A percentile compares a stretch with the other conserved stretches of the same genome.
Evolutionary conservation across 169 alveolate genomes (phyloP).

Genomic region (Cryptosporidium meleagridis): DNA sequence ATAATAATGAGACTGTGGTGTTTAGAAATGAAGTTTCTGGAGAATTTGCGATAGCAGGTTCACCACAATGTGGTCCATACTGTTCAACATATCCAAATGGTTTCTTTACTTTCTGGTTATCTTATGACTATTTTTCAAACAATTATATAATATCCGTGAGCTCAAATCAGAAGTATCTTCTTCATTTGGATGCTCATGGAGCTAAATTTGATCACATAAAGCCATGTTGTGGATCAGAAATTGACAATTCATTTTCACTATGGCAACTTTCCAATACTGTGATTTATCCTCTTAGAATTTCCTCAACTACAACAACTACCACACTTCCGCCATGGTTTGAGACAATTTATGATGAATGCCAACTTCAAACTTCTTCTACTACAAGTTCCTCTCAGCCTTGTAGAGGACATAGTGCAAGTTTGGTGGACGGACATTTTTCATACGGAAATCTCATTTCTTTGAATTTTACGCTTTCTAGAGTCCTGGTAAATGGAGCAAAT

Average conservation of each 20-base stretch:
- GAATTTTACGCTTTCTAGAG: conserved; percentile 4
- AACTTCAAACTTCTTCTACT: background rate
- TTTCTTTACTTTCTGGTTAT: conserved; percentile 61
- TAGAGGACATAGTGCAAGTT: background rate
- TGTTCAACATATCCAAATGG: conserved; percentile 69
- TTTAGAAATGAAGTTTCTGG: conserved; percentile 54
- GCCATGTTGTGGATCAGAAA: conserved; percentile 44
- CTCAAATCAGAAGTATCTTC: conserved; percentile 36
- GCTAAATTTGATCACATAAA: conserved; percentile 33
- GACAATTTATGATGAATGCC: background rate
- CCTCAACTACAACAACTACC: conserved; percentile 32
- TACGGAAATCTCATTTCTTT: background rate
- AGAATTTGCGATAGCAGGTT: conserved; percentile 47
- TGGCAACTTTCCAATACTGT: conserved; percentile 62
- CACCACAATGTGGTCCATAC: conserved; percentile 72
- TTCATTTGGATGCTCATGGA: conserved; percentile 60
- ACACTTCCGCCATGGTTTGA: conserved; percentile 19
- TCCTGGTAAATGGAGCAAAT: conserved; percentile 10
- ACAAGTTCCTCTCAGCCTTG: conserved; percentile 2
- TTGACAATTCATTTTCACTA: background rate
- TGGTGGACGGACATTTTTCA: background rate
- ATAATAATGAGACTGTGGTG: conserved; percentile 28
- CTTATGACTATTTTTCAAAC: conserved; percentile 28
- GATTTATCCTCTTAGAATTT: conserved; percentile 24
- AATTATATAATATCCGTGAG: conserved; percentile 40